These are phyloP conservation scores for Xylaria sp. DNA, from an alignment of 2,329 filamentous ascomycete genomes.

Conservation along the genomic window DNA sequence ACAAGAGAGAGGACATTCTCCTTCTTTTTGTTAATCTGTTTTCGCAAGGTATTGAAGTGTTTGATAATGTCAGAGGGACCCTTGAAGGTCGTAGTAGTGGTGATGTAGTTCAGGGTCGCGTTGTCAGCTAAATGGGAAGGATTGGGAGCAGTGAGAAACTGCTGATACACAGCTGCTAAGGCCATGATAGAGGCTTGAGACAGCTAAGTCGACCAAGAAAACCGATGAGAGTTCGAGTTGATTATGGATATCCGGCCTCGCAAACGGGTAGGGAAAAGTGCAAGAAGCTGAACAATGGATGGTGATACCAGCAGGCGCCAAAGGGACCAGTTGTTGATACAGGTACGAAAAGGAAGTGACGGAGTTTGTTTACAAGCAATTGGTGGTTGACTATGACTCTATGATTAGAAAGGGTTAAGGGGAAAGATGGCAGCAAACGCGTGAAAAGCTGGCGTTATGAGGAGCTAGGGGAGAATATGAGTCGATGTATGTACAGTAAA, in stretches of 20 bases:
- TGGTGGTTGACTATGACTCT: background rate
- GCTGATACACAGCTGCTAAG: slow-evolving; percentile 66
- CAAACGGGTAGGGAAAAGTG: background rate
- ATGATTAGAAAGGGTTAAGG: background rate
- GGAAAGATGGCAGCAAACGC: slow-evolving; percentile 1
- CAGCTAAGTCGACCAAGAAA: slow-evolving; percentile 5
- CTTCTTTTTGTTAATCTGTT: slow-evolving; percentile 81
- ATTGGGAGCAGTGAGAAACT: slow-evolving; percentile 72
- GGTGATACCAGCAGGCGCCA: slow-evolving; percentile 6
- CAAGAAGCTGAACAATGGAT: background rate
- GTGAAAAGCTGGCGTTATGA: background rate
- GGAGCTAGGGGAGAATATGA: background rate
- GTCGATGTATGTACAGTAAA: slow-evolving; percentile 18
- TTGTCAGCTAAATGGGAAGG: slow-evolving; percentile 66
- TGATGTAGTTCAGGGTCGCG: slow-evolving; percentile 84
- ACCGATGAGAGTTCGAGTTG: background rate
- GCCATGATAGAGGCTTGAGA: slow-evolving; percentile 48
- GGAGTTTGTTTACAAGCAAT: slow-evolving; percentile 13
- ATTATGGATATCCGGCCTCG: background rate
- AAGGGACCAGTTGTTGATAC: background rate
- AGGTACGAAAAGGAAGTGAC: background rate
- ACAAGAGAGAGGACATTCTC: slow-evolving; percentile 77
- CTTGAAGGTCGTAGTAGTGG: slow-evolving; percentile 77
- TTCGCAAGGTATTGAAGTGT: slow-evolving; percentile 74
- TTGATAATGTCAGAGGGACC: slow-evolving; percentile 79